Base-by-base conservation (phyloP, 2,329 filamentous ascomycete genomes). In the Aspergillus fijiensis region DNA sequence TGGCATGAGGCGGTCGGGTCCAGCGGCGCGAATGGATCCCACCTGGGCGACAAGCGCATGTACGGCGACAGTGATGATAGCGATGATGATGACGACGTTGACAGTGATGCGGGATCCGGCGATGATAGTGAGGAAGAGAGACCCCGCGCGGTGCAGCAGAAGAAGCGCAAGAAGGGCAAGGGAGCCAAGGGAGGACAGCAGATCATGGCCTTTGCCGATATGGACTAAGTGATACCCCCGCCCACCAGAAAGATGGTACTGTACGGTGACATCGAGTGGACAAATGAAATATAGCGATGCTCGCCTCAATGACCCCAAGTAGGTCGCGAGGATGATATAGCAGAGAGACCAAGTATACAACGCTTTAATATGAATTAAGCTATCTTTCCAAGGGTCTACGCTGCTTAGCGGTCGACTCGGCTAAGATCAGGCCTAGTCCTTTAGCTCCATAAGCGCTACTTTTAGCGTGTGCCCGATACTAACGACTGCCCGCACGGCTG, bases 1-100 rank as follows among this genome's bases (percentile, higher is more conserved):
- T 99, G 95, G 95, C 87, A 87, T 62, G 87, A 95, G 72, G 85
- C 88, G 1, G 80, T 80, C 1, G 82, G 81, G 0, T 83, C 84
- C 0, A 82, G 81, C 1, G 82, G 77, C 0, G 77, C 77, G 0
- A 80, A 81, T 0, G 81, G 78, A 25, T 76, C 66, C 19, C 70
- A 74, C 33, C 71, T 60, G 3, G 69, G 66, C 27, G 67, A 67
- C 25, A 76, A 78, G 62, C 73, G 73, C 51, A 70, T 69, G 58
- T 66, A 80, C 11, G 79, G 80, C 33, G 70, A 72, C 35, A 70
- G 68, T 55, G 71, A 71, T 7, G 69, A 73, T 31, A 71, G 70
- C 25, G 72, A 72, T 19, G 71, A 71, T 33, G 72, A 79, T 7
- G 72, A 71, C 31, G 72, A 79, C 6, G 79, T 80, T 50, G 80